phyloP scores from a whole-genome alignment of 2,329 filamentous ascomycete genomes.

The Ceratocystis destructans region DNA sequence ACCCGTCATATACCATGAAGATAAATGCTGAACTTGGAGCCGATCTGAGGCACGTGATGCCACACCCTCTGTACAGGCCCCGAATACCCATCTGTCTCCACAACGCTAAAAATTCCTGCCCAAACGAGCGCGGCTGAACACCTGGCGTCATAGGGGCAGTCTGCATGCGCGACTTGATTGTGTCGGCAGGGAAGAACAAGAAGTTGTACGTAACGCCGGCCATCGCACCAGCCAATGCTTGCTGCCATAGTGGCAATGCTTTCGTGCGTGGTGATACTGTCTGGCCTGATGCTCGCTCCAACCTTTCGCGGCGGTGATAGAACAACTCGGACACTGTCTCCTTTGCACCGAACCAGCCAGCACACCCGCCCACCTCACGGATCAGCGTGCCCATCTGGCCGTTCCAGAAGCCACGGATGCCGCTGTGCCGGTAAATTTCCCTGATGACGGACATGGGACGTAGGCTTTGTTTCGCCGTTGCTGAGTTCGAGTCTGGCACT shows the following conservation, averaged over 20 bases:
- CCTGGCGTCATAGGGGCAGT: constrained; percentile 56
- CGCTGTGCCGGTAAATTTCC: constrained; percentile 70
- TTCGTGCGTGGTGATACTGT: constrained; percentile 44
- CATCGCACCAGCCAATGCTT: constrained; percentile 71
- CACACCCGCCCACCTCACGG: constrained; percentile 81
- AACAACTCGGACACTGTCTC: constrained; percentile 65
- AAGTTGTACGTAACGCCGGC: constrained; percentile 96
- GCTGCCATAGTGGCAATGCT: constrained; percentile 67
- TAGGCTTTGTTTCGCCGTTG: constrained; percentile 31
- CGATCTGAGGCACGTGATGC: constrained; percentile 76
- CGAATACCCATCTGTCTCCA: constrained; percentile 71
- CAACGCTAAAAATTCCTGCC: constrained; percentile 54
- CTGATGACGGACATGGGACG: constrained; percentile 58
- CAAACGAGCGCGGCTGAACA: constrained; percentile 51
- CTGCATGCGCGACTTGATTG: constrained; percentile 94
- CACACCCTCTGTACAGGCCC: constrained; percentile 85
- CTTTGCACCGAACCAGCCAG: constrained; percentile 90
- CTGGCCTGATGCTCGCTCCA: constrained; percentile 30
- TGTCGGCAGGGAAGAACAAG: constrained; percentile 92
- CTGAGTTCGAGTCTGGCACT: constrained; percentile 37
- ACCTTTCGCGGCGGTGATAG: constrained; percentile 40
- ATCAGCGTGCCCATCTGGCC: constrained; percentile 89
- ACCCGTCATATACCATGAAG: constrained; percentile 82
- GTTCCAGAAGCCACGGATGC: constrained; percentile 80
- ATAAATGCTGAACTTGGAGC: constrained; percentile 97